Base-by-base conservation (phyloP, 108 stramenopile genomes). In the Fistulifera pelliculosa region DNA sequence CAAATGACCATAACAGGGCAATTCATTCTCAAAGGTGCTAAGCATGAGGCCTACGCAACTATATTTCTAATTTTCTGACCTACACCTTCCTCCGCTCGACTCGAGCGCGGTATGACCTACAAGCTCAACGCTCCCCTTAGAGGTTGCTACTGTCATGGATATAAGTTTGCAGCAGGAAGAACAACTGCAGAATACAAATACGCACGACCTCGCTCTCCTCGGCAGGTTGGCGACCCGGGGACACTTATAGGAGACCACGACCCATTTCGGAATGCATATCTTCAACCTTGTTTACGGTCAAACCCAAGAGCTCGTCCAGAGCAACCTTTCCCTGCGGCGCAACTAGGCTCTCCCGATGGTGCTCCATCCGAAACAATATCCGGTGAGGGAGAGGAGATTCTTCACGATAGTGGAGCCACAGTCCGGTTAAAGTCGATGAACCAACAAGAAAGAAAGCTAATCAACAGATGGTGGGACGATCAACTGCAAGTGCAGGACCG, bases 1-100 rank as follows among this genome's bases (percentile, higher is more conserved):
- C 94, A 94, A 55, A 85, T 87, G 61, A 90, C 88, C 18, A 87
- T 94, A 41, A 86, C 86, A 14, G 94, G 94, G 10, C 88, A 90
- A 68, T 86, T 94, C 47, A 85, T 94, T 62, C 55, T 91, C 38
- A 94, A 94, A 42, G 87, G 81, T 47, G 87, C 93, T 31, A 56
- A 81, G 14, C 85, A 86, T 49, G 87, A 94, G 53, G 86, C 90
- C 18, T 92, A 92, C 55, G 85, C 81, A 17, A 85, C 85, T 12
- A 86, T 91, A 60, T 81, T 86, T 4, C 62, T 94, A n/a, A 89
- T 91, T 77, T 81, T 86, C 63, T 89, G 54, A 90, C 87, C 1
- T 87, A 87, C 41, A 54, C 80, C n/a, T 91, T 89, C 54, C 67
- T 93, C 17, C 65, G 87, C 40, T 75, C 70, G 14, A 88, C 91